These are phyloP conservation scores for Botrytis paeoniae DNA, from an alignment of 2,329 filamentous ascomycete species.

Conservation along the genomic window DNA sequence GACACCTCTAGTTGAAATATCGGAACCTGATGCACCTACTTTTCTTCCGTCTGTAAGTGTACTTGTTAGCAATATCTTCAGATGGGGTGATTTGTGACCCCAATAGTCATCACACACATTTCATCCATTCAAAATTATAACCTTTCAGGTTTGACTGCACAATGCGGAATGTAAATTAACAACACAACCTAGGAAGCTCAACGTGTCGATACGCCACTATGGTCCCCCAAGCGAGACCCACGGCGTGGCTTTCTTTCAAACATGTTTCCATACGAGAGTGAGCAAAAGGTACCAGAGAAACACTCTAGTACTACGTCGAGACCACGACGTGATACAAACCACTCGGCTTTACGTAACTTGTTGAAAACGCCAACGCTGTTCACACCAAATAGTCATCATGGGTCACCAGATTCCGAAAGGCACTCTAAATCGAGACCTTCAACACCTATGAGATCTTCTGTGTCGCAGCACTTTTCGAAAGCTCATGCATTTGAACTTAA, in stretches of 20 bases:
- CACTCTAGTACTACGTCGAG: neutral
- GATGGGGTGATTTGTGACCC: neutral
- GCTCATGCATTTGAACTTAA: constrained; percentile 39
- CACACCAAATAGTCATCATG: neutral
- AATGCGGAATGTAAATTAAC: neutral
- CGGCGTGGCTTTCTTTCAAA: constrained; percentile 30
- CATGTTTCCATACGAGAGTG: constrained; percentile 7
- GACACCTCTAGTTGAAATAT: constrained; percentile 30
- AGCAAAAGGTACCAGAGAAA: neutral
- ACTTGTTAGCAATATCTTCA: too few relatives aligned
- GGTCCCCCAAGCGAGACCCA: constrained; percentile 21
- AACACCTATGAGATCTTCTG: neutral
- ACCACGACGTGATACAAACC: neutral
- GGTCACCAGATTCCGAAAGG: constrained; percentile 1
- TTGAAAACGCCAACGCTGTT: constrained; percentile 7
- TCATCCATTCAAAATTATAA: neutral
- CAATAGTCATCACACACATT: neutral
- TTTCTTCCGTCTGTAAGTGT: constrained; percentile 37
- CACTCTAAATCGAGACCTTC: neutral
- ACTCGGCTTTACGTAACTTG: neutral
- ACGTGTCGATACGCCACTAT: constrained; percentile 38
- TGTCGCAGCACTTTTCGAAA: neutral
- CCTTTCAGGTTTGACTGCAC: too few relatives aligned
- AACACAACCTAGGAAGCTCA: constrained; percentile 31
- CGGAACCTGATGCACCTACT: constrained; percentile 27